Evolutionary conservation across 768 basidiomycete genomes (phyloP).

Genomic region (Lentinula detonsa): DNA sequence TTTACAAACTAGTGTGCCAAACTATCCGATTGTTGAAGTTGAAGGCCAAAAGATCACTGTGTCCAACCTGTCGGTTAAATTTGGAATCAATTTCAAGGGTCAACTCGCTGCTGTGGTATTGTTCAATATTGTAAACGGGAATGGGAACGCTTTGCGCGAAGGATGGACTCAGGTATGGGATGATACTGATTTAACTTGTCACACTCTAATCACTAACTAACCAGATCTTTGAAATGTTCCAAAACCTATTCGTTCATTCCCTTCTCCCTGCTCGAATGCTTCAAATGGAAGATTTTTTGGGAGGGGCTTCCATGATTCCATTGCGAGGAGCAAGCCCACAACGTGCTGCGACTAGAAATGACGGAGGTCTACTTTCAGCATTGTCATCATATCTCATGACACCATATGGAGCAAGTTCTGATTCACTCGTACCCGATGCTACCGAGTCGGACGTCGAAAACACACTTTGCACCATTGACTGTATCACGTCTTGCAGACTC

Average conservation of each 20-base stretch:
- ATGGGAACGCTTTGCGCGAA: constrained; percentile 88
- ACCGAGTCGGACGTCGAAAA: constrained; percentile 90
- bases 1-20: constrained; percentile 64
- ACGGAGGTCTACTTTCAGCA: constrained; percentile 90
- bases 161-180: constrained; percentile 83
- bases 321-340: constrained; percentile 69
- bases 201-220: constrained; percentile 2
- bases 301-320: constrained; percentile 91
- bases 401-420: constrained; percentile 74
- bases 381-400: constrained; percentile 96
- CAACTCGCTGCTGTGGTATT: constrained; percentile 95
- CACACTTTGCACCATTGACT: constrained; percentile 92
- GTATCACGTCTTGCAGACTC: constrained; percentile 86
- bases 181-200: background rate
- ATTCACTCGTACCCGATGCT: constrained; percentile 79
- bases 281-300: constrained; percentile 97
- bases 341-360: constrained; percentile 56
- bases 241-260: constrained; percentile 92
- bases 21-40: constrained; percentile 84
- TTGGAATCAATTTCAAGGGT: constrained; percentile 92
- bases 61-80: constrained; percentile 85
- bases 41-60: constrained; percentile 89
- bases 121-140: constrained; percentile 96
- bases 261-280: constrained; percentile 86
- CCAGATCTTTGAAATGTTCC: constrained; percentile 98